Evolutionary conservation across 805 yeast genomes (phyloP), one percentile per base, ranked within the genome.

Genomic region (Nakazawaea molendinolei): DNA sequence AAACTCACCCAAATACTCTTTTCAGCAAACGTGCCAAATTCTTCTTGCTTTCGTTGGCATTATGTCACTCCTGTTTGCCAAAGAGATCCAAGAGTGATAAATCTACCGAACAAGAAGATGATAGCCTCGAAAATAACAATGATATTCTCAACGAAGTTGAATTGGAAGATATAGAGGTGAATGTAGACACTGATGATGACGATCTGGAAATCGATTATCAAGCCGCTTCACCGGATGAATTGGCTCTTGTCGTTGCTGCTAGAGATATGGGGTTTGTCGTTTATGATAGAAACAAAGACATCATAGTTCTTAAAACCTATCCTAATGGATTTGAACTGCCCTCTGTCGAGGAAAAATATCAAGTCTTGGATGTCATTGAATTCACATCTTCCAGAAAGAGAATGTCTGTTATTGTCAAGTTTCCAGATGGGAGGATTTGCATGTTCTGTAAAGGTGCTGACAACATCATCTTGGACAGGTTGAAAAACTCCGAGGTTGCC

Each of bases 381-480:
- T 92, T 92, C 51, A 68, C 90, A 1, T 85, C 95, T 1, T 64
- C 78, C 3, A 75, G 99, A 50, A 92, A 92, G 59, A 71, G 98
- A 52, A 92, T 92, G 99, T 86, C 97, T 0, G 76, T 85, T n/a
- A 55, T 90, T 8, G 79, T 87, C 1, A 69, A 61, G 42, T 75
- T 84, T 47, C 95, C 97, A 0, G 82, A 84, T 52, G 74, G 74
- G 5, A 69, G 82, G 40, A 69, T 87, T 16, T 75, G 90, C 31
- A 51, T 92, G 44, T 63, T 92, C 28, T 86, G 95, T 59, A 92
- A 92, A 59, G 99, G 98, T 37, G 98, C 99, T 2, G 98, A 92
- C 55, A 86, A 86, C 49, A 71, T 90, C 8, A 85, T 92, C 33
- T 55, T 89, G 35, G 95, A 89, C 34, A 70, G 84, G 40, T 63